These are phyloP conservation scores for Adansonia madagascariensis DNA, from an alignment of 441 rosid species.

Conservation along the genomic window DNA sequence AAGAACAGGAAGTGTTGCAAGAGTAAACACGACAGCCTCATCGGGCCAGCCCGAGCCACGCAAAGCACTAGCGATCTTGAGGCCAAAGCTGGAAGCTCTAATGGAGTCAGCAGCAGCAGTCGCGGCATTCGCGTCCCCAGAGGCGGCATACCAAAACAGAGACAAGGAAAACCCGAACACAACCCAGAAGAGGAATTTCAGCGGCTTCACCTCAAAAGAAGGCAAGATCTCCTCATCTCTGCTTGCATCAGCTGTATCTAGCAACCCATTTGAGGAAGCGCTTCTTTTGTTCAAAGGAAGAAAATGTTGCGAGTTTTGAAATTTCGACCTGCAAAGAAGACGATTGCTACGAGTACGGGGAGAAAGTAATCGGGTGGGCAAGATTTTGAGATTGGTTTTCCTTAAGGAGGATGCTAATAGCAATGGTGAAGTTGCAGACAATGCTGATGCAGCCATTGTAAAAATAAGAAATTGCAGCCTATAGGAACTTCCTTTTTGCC, in stretches of 20 bases:
- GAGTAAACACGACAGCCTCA: slow-evolving; percentile 81
- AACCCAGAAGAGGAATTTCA: slow-evolving; percentile 56
- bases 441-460: slow-evolving; percentile 55
- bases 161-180: slow-evolving; percentile 73
- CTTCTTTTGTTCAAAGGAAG: slow-evolving; percentile 28
- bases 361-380: slow-evolving; percentile 27
- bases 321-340: slow-evolving; percentile 28
- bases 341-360: slow-evolving; percentile 24
- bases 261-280: slow-evolving; percentile 39
- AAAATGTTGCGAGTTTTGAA: slow-evolving; percentile 26
- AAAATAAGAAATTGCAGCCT: background rate
- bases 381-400: slow-evolving; percentile 41
- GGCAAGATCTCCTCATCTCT: slow-evolving; percentile 42
- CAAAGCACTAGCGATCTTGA: slow-evolving; percentile 61
- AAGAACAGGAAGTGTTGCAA: slow-evolving; percentile 83
- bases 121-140: slow-evolving; percentile 79
- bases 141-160: slow-evolving; percentile 75
- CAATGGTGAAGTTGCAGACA: slow-evolving; percentile 42
- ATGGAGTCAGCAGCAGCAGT: slow-evolving; percentile 54
- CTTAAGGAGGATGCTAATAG: slow-evolving; percentile 36
- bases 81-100: slow-evolving; percentile 75
- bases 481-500: background rate
- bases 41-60: slow-evolving; percentile 80
- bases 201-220: slow-evolving; percentile 44
- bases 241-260: slow-evolving; percentile 29